Evolutionary conservation across 2,329 filamentous ascomycete species (phyloP), one percentile per base, ranked within the genome.

Genomic region (Phoma sp.): DNA sequence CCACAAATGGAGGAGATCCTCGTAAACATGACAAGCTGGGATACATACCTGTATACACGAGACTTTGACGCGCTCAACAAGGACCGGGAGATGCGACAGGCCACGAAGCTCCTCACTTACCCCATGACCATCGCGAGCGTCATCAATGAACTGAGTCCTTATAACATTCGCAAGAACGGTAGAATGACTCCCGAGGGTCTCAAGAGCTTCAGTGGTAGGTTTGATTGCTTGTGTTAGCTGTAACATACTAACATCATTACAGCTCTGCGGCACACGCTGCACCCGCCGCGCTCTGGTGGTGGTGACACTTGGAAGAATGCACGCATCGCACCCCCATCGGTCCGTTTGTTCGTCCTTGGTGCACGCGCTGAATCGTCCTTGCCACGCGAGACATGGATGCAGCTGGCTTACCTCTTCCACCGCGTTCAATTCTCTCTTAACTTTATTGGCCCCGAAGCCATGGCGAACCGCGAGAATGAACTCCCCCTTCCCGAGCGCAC

Each of bases 21-120:
- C 63, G 86, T 97, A 63, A 99, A 99, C 77, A 93, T 99, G 90
- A 96, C 90, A 38, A 99, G 96, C 75, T 99, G 95, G 95, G 95
- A 99, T 76, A 98, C 95, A 0, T 91, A 96, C 67, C 81, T 99
- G 71, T 99, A 96, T 74, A 96, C 92, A 3, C 84, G 95, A 69
- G 89, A 96, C 68, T 98, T 95, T 69, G 85, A 89, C 63, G 96
- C 96, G 5, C 88, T 99, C 71, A 92, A 99, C 74, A 87, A 92
- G 58, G 93, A 96, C 73, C 85, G 94, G 55, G 89, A 88, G 69
- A 90, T 99, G 87, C 85, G 95, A 57, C 96, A 99, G 76, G 93
- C 92, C 24, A 99, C 95, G 1, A 86, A 92, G 62, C 83, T 99
- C 64, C 80, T 99, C 65, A 99, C 96, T 17, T 99, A 99, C 74